Percentiles rank a stretch among this genome's conserved stretches.
phyloP scores from a whole-genome alignment of 2,329 filamentous ascomycete species.

The Epichloe bromicola region DNA sequence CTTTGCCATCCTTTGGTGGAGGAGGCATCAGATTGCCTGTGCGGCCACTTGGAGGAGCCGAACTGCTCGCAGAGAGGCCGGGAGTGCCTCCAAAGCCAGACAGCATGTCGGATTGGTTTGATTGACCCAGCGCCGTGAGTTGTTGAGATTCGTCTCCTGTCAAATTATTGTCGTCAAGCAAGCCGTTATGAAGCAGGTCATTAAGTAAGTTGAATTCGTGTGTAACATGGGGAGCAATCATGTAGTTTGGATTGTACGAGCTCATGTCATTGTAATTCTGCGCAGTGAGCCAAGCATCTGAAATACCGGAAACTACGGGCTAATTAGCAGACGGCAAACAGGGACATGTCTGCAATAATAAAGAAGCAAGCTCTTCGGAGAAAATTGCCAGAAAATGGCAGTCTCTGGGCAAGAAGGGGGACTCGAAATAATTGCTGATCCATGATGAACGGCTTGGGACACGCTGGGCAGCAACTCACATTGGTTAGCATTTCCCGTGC shows the following conservation, averaged over 20 bases:
- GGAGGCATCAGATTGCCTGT: constrained; percentile 31
- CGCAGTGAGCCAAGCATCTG: constrained; percentile 66
- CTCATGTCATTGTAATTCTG: constrained; percentile 92
- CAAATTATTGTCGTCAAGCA: constrained; percentile 70
- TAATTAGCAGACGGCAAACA: constrained; percentile 5
- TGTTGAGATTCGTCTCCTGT: constrained; percentile 51
- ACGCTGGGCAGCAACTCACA: constrained; percentile 36
- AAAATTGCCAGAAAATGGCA: not conserved
- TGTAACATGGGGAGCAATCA: constrained; percentile 84
- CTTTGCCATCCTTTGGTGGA: constrained; percentile 33
- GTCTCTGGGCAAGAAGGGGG: not conserved
- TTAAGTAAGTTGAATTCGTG: constrained; percentile 96
- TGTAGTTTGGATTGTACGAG: constrained; percentile 83
- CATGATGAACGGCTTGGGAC: not conserved
- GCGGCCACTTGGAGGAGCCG: constrained; percentile 12
- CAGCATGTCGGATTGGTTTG: constrained; percentile 33
- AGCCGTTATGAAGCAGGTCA: constrained; percentile 85
- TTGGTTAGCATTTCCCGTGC: constrained; percentile 52
- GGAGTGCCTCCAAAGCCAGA: constrained; percentile 33
- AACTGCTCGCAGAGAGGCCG: constrained; percentile 12
- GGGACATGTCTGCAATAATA: not conserved
- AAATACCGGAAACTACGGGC: constrained; percentile 57
- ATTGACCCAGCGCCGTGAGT: constrained; percentile 28
- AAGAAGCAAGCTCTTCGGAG: not conserved
- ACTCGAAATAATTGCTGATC: not conserved